Conservation (phyloP, 805 yeast genomes). For the Candida methanosorbosa region DNA sequence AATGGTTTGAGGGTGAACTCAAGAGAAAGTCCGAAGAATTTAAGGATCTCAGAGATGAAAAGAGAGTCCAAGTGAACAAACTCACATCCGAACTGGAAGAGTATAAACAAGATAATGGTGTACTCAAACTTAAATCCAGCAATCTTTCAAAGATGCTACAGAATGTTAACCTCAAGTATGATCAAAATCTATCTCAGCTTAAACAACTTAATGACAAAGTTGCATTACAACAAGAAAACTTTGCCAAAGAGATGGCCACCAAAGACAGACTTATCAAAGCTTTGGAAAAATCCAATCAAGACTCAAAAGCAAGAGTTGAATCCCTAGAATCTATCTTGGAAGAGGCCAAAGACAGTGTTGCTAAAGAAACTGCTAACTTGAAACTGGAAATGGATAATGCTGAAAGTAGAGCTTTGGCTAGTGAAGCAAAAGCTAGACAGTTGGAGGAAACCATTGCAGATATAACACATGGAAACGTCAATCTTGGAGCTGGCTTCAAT, state of each 20-base stretch:
- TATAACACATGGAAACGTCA: slow-evolving; percentile 17
- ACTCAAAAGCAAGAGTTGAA: slow-evolving; percentile 40
- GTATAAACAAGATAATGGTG: slow-evolving; percentile 21
- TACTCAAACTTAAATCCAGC: slow-evolving; percentile 20
- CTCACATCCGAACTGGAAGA: slow-evolving; percentile 28
- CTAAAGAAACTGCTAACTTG: slow-evolving; percentile 27
- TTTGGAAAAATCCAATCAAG: slow-evolving; percentile 43
- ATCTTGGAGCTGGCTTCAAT: slow-evolving; percentile 3
- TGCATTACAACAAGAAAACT: slow-evolving; percentile 37
- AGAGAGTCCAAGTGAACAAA: slow-evolving; percentile 19
- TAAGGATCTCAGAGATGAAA: slow-evolving; percentile 18
- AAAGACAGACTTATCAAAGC: slow-evolving; percentile 56
- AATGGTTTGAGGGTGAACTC: slow-evolving; percentile 28
- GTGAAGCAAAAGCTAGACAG: slow-evolving; percentile 29
- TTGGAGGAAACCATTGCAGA: slow-evolving; percentile 38
- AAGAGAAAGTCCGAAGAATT: slow-evolving; percentile 18
- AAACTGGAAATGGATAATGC: slow-evolving; percentile 26
- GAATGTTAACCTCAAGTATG: slow-evolving; percentile 28
- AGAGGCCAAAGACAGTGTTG: slow-evolving; percentile 29
- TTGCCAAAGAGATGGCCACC: slow-evolving; percentile 46
- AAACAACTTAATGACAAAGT: slow-evolving; percentile 38
- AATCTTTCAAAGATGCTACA: slow-evolving; percentile 26
- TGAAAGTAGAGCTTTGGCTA: slow-evolving; percentile 25
- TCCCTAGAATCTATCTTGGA: slow-evolving; percentile 43
- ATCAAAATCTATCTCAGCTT: slow-evolving; percentile 34